phyloP scores from a whole-genome alignment of 345 rosid species.

The thale cress (Arabidopsis thaliana) region TAIR10.1 NC_003070.9:1608501-1609000 shows the following conservation, averaged over 20 bases:
- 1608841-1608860: background rate
- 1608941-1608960: slow-evolving; percentile 97
- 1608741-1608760: slow-evolving; percentile 96
- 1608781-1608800: slow-evolving; percentile 44
- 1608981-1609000: slow-evolving; percentile 75
- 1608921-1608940: slow-evolving; percentile 96
- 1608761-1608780: slow-evolving; percentile 98
- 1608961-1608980: slow-evolving; percentile 97
- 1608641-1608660: slow-evolving; percentile 76
- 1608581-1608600: slow-evolving; percentile 88
- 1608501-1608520: slow-evolving; percentile 28
- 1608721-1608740: slow-evolving; percentile 90
- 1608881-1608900: slow-evolving; percentile 94
- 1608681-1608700: slow-evolving; percentile 95
- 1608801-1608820: slow-evolving; percentile 22
- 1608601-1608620: slow-evolving; percentile 95
- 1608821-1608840: background rate
- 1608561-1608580: slow-evolving; percentile 95
- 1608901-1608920: slow-evolving; percentile 91
- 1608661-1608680: slow-evolving; percentile 92
- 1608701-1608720: slow-evolving; percentile 95
- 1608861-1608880: slow-evolving; percentile 97
- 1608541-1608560: slow-evolving; percentile 36
- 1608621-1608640: slow-evolving; percentile 78
- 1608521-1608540: slow-evolving; percentile 34